Percentiles rank a stretch among this genome's conserved stretches.
Evolutionary conservation across 2,329 filamentous ascomycete genomes (phyloP).

Genomic region (Parasarocladium wereldwijsianum): DNA sequence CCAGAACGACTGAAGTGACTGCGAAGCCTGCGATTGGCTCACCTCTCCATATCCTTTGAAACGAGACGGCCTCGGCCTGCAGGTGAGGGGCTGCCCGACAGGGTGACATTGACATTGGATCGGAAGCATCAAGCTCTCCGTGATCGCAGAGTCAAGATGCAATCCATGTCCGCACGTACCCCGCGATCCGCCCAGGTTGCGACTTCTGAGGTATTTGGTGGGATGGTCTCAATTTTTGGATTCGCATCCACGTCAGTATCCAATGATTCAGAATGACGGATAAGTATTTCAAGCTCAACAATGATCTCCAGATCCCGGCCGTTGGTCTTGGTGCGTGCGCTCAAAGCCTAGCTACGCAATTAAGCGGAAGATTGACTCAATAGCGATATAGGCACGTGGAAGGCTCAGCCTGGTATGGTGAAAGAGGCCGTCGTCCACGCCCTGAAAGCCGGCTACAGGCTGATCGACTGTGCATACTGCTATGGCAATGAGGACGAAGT

Average conservation of each 20-base stretch:
- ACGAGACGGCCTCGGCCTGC: no score
- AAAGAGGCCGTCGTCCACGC: conserved; percentile 42
- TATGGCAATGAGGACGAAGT: conserved; percentile 77
- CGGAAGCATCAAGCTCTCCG: no score
- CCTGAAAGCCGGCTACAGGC: conserved; percentile 39
- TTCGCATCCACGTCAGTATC: no score
- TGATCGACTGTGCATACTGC: conserved; percentile 61
- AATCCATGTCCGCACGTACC: not conserved
- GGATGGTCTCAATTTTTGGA: no score
- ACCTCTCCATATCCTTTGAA: no score
- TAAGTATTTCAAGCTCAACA: conserved; percentile 49
- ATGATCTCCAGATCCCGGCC: conserved; percentile 45
- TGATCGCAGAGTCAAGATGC: not conserved
- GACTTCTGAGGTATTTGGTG: no score
- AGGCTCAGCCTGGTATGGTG: conserved; percentile 44
- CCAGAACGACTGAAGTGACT: no score
- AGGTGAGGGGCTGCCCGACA: no score
- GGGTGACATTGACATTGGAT: no score
- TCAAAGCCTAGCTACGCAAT: not conserved
- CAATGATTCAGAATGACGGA: conserved; percentile 37
- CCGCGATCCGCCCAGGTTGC: not conserved
- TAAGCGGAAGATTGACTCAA: conserved; percentile 4
- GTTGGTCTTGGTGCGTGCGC: conserved; percentile 40
- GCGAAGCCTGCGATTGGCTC: no score
- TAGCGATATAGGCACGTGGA: conserved; percentile 45